Base-by-base conservation (phyloP, 2,329 filamentous ascomycete genomes). In the Trichophyton rubrum region DNA sequence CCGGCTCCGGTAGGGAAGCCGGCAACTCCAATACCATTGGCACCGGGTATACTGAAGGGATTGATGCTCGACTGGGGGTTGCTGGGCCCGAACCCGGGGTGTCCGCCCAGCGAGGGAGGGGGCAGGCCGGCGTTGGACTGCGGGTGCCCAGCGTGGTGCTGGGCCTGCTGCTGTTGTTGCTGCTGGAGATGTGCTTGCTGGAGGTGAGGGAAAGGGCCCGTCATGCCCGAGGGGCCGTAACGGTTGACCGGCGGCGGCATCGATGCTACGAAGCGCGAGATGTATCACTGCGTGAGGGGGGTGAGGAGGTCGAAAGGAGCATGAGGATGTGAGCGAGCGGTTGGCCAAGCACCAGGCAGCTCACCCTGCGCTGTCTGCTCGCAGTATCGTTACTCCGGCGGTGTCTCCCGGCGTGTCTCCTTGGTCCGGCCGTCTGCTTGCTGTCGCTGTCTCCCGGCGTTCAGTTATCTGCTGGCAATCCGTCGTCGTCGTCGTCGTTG, bases 31-130 rank as follows among this genome's bases (percentile, higher is more conserved):
- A 85, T 76, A 58, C 81, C 81, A 65, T 88, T 79, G 35, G 72
- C 74, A 30, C 81, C 78, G 2, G 81, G 71, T 24, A 76, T 63
- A 20, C 72, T 79, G 70, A 90, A 90, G 2, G 85, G 84, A 66
- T 84, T 86, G 65, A 88, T 81, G 68, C 83, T 82, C 58, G 83
- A 80, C 71, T 86, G 88, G 62, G 85, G 82, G 67, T 82, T 85
- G 64, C 70, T 73, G 41, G 74, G 68, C 13, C 85, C 83, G 72
- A 93, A 95, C 61, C 80, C 82, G 58, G 87, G 84, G 71, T 88
- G 88, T 62, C 81, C 79, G 65, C 82, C 81, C 61, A 91, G 77
- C 53, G 78, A 80, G 60, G 82, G 81, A 64, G 80, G 78, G 59
- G 79, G 80, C 2, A 82, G 75, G 15, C 75, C 75, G 56, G 74